Evolutionary conservation across 345 rosid species (phyloP).

Genomic region (Eucalyptus camaldulensis): DNA sequence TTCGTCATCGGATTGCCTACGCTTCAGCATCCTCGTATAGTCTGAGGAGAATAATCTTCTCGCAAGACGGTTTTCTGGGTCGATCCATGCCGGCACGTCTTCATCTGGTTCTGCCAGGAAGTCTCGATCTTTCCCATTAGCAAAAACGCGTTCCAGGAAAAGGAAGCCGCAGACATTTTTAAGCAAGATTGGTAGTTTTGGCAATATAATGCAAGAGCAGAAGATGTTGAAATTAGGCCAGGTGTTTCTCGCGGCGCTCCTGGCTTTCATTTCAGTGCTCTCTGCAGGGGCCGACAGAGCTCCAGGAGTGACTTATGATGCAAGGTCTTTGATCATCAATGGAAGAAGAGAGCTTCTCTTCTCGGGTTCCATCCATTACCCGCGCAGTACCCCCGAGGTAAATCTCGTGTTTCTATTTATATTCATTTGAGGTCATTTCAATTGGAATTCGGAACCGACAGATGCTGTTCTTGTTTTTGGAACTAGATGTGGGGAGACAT

Average conservation of each 20-base stretch:
- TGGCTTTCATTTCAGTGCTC: background rate
- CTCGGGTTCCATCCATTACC: constrained; percentile 20
- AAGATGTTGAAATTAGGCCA: background rate
- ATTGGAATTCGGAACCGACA: background rate
- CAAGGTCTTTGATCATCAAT: constrained; percentile 7
- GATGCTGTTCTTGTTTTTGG: background rate
- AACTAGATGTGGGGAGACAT: constrained; percentile 31
- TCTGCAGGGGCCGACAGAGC: background rate
- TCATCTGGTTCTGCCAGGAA: background rate
- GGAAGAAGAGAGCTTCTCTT: constrained; percentile 17
- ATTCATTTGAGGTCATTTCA: background rate
- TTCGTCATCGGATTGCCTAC: background rate
- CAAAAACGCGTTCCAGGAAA: background rate
- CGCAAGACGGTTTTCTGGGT: background rate
- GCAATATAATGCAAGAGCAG: background rate
- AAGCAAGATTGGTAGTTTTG: background rate
- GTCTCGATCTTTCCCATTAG: background rate
- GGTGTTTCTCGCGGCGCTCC: background rate
- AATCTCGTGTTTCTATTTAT: background rate
- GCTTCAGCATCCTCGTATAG: background rate
- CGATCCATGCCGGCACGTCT: background rate
- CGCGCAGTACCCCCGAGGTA: constrained; percentile 9
- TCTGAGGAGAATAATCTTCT: background rate
- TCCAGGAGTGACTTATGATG: constrained; percentile 3
- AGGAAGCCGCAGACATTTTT: background rate